These are phyloP conservation scores for Hymenoscyphus albidus DNA, from an alignment of 2,329 filamentous ascomycete species.

Conservation along the genomic window DNA sequence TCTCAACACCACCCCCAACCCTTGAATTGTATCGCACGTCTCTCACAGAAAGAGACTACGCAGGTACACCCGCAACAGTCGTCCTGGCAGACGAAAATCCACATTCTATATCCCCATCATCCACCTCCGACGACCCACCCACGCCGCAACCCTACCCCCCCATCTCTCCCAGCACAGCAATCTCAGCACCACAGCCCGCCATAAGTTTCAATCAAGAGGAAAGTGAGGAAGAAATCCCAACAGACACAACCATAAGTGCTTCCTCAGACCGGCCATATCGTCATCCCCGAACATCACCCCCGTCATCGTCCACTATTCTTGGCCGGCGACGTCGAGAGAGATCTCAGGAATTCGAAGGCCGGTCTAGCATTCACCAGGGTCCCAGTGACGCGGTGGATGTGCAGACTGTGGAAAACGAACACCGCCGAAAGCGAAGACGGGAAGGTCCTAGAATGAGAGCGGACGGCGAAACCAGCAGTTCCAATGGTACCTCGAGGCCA, in stretches of 20 bases:
- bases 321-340: conserved; percentile 53
- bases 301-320: conserved; percentile 41
- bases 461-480: conserved; percentile 50
- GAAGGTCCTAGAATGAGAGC: conserved; percentile 58
- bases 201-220: conserved; percentile 23
- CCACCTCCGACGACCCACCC: conserved; percentile 64
- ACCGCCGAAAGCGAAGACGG: conserved; percentile 57
- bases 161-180: conserved; percentile 45
- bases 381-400: conserved; percentile 24
- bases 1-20: background rate
- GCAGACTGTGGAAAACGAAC: conserved; percentile 24
- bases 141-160: conserved; percentile 48
- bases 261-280: conserved; percentile 1
- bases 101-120: conserved; percentile 53
- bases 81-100: conserved; percentile 71
- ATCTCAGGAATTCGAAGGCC: conserved; percentile 39
- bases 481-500: conserved; percentile 52
- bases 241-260: background rate
- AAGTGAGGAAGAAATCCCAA: conserved; percentile 16
- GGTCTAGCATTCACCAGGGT: conserved; percentile 32
- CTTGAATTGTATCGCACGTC: background rate
- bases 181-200: conserved; percentile 40
- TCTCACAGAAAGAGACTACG: conserved; percentile 9
- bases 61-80: conserved; percentile 46
- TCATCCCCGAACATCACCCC: conserved; percentile 35